phyloP scores from a whole-genome alignment of 257 asterid genomes.

The Paraleonurus japonicus region DNA sequence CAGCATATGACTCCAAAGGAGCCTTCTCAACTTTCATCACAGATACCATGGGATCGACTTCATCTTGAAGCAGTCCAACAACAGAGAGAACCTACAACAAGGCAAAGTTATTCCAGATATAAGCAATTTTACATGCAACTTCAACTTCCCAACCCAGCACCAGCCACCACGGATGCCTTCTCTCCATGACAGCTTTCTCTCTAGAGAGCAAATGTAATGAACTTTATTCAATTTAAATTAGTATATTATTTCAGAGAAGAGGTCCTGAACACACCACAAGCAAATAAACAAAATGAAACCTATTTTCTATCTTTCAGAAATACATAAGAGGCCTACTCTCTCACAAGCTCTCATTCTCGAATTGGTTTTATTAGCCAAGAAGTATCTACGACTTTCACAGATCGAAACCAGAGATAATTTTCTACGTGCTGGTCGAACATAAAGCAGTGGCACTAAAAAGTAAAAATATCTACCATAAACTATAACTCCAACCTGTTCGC shows the following conservation, averaged over 20 bases:
- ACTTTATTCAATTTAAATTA: not conserved
- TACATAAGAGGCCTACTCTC: not conserved
- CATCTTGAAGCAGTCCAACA: slow-evolving; percentile 94
- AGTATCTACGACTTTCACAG: not conserved
- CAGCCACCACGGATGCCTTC: slow-evolving; percentile 15
- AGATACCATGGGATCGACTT: slow-evolving; percentile 94
- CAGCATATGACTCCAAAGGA: slow-evolving; percentile 93
- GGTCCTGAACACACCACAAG: not conserved
- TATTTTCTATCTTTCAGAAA: not conserved
- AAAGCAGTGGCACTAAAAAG: not conserved
- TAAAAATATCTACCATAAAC: not conserved
- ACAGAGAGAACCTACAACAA: slow-evolving; percentile 83
- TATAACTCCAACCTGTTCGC: not conserved
- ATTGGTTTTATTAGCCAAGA: slow-evolving; percentile 1
- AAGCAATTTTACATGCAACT: not conserved
- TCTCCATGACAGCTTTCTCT: not conserved
- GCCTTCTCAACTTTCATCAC: slow-evolving; percentile 99
- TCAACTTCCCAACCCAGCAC: not conserved
- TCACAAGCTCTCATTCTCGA: not conserved
- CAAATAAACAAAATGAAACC: not conserved
- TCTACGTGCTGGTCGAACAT: not conserved
- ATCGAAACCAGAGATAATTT: not conserved
- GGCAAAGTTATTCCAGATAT: not conserved
- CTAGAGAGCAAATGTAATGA: not conserved
- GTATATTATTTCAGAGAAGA: not conserved